Conservation (phyloP, 2,329 filamentous ascomycete genomes). For the Colletotrichum simmondsii region DNA sequence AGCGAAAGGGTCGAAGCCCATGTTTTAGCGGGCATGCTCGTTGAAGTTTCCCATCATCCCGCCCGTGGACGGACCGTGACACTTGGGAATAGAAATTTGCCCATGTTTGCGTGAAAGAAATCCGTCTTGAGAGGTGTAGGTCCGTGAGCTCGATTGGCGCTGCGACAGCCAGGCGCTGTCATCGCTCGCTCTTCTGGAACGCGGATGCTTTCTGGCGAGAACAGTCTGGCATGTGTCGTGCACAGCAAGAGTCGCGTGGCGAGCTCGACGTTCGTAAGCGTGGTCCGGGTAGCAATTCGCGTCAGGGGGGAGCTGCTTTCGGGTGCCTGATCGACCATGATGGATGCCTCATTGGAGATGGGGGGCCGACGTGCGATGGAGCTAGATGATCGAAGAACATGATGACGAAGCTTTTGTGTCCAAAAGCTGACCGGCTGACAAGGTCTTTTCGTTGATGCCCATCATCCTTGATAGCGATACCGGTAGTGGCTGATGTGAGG, state of each 20-base stretch:
- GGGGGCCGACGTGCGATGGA: background rate
- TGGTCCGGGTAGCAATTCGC: background rate
- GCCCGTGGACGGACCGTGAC: background rate
- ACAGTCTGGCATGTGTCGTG: background rate
- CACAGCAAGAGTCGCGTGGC: background rate
- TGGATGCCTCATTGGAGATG: background rate
- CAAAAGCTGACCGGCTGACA: background rate
- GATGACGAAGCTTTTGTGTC: background rate
- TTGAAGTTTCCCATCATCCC: constrained; percentile 1
- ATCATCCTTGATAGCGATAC: no score
- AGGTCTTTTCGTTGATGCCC: background rate
- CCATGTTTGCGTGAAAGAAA: background rate
- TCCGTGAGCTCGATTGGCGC: constrained; percentile 2
- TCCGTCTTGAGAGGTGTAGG: no score
- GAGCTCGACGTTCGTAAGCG: background rate
- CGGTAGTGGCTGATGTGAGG: no score
- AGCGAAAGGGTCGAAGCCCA: background rate
- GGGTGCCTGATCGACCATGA: background rate
- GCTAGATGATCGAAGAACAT: background rate
- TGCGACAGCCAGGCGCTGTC: background rate
- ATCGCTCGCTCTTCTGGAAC: background rate
- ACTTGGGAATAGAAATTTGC: background rate
- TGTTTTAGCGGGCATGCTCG: background rate
- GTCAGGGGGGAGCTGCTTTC: background rate
- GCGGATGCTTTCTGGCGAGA: background rate